These are phyloP conservation scores for Penstemon newberryi DNA, from an alignment of 257 asterid genomes.

Conservation along the genomic window DNA sequence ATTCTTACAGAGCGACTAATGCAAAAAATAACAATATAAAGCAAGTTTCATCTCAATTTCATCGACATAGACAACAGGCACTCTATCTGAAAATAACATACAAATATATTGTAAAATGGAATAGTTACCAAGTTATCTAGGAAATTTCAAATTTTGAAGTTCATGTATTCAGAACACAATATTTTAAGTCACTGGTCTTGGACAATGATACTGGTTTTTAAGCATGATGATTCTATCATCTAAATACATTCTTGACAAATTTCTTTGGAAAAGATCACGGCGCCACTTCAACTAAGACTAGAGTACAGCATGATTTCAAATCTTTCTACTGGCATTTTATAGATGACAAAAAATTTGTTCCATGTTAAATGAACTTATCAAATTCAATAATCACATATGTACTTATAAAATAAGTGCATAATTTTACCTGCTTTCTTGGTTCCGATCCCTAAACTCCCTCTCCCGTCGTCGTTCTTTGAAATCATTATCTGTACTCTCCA, in stretches of 20 bases:
- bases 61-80: neutral
- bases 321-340: neutral
- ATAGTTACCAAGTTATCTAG: neutral
- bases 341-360: neutral
- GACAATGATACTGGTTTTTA: neutral
- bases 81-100: neutral
- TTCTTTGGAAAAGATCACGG: neutral
- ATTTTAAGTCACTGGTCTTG: neutral
- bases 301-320: neutral
- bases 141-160: constrained; percentile 3
- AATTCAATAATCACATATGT: constrained; percentile 5
- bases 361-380: neutral
- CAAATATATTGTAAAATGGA: neutral
- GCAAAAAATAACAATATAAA: constrained; percentile 3
- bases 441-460: constrained; percentile 40
- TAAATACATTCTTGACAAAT: neutral
- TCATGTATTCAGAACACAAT: neutral
- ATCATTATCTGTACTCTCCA: constrained; percentile 40
- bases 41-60: neutral
- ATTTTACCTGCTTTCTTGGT: constrained; percentile 53
- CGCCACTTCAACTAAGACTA: constrained; percentile 1
- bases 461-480: constrained; percentile 39
- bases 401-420: neutral
- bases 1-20: neutral
- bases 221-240: constrained; percentile 6